Evolutionary conservation across 306 rosid genomes (phyloP).

Genomic region (Trifolium repens): DNA sequence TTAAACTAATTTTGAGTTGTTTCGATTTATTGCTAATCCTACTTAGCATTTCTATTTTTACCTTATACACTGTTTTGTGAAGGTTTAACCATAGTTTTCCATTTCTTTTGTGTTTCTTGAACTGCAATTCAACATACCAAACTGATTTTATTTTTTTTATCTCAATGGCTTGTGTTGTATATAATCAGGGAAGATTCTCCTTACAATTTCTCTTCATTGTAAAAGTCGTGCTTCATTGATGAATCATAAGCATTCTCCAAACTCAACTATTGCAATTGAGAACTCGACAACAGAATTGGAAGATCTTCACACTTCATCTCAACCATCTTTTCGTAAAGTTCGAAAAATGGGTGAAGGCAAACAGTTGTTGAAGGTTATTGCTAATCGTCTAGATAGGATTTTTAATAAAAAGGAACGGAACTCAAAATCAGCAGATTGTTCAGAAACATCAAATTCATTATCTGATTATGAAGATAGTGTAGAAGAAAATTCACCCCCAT

Average conservation of each 20-base stretch:
- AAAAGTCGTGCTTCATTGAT: conserved; percentile 42
- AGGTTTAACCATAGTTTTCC: conserved; percentile 7
- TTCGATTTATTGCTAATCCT: background rate
- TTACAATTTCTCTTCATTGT: conserved; percentile 68
- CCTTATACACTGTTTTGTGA: background rate
- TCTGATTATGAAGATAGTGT: conserved; percentile 63
- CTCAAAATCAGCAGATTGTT: conserved; percentile 48
- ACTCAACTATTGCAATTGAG: conserved; percentile 41
- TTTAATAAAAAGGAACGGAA: conserved; percentile 66
- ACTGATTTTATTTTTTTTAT: background rate
- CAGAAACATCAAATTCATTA: conserved; percentile 55
- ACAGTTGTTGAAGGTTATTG: conserved; percentile 54
- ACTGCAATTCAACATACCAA: background rate
- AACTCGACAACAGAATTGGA: conserved; percentile 45
- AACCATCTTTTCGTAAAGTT: conserved; percentile 11
- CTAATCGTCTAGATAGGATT: conserved; percentile 59
- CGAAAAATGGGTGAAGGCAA: conserved; percentile 58
- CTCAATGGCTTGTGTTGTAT: conserved; percentile 28
- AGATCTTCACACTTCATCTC: conserved; percentile 40
- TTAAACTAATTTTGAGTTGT: too few species aligned
- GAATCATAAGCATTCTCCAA: conserved; percentile 39
- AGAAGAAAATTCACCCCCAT: conserved; percentile 49
- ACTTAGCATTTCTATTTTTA: background rate
- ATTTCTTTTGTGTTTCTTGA: conserved; percentile 1
- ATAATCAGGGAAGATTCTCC: conserved; percentile 77